Base-by-base conservation (phyloP, 2,329 filamentous ascomycete species). In the Scedosporium dehoogii region DNA sequence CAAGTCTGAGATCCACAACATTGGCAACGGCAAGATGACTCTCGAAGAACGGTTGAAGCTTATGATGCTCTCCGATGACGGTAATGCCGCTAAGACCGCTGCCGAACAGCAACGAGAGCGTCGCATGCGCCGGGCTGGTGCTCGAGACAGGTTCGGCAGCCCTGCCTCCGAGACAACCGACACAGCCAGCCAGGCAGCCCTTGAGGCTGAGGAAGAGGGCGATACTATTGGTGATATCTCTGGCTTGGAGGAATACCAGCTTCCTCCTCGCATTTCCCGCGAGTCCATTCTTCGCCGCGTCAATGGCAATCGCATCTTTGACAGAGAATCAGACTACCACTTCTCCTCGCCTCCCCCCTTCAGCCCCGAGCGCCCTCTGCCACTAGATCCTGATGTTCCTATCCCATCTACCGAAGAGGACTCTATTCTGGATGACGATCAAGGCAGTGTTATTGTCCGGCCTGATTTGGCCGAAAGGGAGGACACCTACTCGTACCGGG, bases 271-370 rank as follows among this genome's bases (percentile, higher is more conserved):
- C 62, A 96, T 97, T 70, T 97, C 93, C 7, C 85, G 93, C 44
- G 94, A 97, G 72, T 96, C 92, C 0, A 97, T 97, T 68, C 79
- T 97, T 68, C 87, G 90, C 61, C 91, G 93, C 65, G 88, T 97
- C 62, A 91, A 94, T 71, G 90, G 81, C 57, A 82, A 80, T 68
- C 75, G 79, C 64, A 68, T 74, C 58, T 78, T 82, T 55, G 83
- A 86, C 21, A 75, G 79, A 63, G 80, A 85, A 61, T 84, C 86
- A 3, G 83, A 86, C 63, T 87, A 84, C 66, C 82, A 83, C 68
- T 85, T 88, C 68, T 86, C 84, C 3, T 86, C 85, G 2, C 83
- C 85, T n/a, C 78, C 81, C 2, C 81, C 80, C 64, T 85, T 83
- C 2, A 85, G 76, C 67, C 81, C 84, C 12, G 79, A 84, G 64